A percentile compares a stretch with the other conserved stretches of the same genome.
phyloP scores from a whole-genome alignment of 768 basidiomycete species.

The Leucocoprinus leucothites region DNA sequence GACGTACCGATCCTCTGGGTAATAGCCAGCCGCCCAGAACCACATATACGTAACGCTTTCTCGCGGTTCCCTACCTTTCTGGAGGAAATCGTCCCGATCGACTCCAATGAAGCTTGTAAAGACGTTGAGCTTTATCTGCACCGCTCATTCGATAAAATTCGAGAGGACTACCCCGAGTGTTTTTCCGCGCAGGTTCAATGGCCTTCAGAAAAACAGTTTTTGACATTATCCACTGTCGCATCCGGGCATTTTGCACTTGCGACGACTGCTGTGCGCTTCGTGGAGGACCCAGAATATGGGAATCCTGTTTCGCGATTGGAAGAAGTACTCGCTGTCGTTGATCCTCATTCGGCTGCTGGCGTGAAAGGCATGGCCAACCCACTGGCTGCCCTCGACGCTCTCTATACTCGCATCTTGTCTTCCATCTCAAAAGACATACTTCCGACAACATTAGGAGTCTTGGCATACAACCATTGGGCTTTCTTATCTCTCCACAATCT shows the following conservation, averaged over 20 bases:
- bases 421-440: no score
- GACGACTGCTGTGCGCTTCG: constrained; percentile 21
- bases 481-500: no score
- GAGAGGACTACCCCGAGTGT: neutral
- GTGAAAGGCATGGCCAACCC: neutral
- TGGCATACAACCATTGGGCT: no score
- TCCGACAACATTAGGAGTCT: no score
- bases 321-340: neutral
- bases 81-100: neutral
- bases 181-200: constrained; percentile 11
- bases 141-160: constrained; percentile 12
- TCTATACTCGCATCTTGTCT: neutral
- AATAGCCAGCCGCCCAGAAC: constrained; percentile 25
- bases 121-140: constrained; percentile 19
- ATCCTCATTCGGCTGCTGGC: neutral
- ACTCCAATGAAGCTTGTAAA: constrained; percentile 12
- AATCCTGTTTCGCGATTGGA: constrained; percentile 1
- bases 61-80: neutral
- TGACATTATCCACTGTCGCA: constrained; percentile 16
- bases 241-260: constrained; percentile 25
- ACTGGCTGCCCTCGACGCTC: neutral
- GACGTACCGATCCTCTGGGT: constrained; percentile 20
- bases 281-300: constrained; percentile 10
- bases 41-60: constrained; percentile 16
- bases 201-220: constrained; percentile 16